Base-by-base conservation (phyloP, 768 basidiomycete species). In the Amanita inopinata region DNA sequence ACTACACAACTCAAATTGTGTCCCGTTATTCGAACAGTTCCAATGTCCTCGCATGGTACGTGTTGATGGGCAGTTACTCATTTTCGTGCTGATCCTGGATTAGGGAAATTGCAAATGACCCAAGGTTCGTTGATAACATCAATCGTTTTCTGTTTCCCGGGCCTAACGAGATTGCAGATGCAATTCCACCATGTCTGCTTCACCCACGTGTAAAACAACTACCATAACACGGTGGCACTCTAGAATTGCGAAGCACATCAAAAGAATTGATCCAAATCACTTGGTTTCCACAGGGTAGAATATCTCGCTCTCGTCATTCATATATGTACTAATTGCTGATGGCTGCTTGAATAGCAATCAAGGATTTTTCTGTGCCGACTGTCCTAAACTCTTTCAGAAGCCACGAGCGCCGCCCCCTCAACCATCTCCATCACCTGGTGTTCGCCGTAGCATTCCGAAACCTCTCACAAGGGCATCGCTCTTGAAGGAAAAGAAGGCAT, bases 31-130 rank as follows among this genome's bases (percentile, higher is more conserved):
- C 61, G 11, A 66, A 76, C 38, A 68, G 65, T 39, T 57, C 79
- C 2, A 58, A 66, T n/a, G 53, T 82, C 40, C 66, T 82, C 46
- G 59, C 58, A 15, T 78, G 74, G 75, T 68, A 55, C 15, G 63
- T 58, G 22, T 33, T 20, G 15, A 2, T 11, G 18, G n/a, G n/a
- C n/a, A n/a, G n/a, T n/a, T 5, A 14, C 28, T 44, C 25, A 18
- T 20, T 19, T 22, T 15, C 20, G 30, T 18, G n/a, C 40, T 12
- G 45, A 25, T 28, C 23, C 15, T 18, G 32, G 24, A n/a, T 34
- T 40, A 78, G 75, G 74, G 80, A 83, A 53, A 49, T 80, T 49
- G 80, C 77, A 14, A 83, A 83, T 53, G 80, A 83, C 50, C 66
- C 79, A 6, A 72, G 76, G 74, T 78, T 41, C 39, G 48, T 40